Conservation (phyloP, 2,329 filamentous ascomycete genomes). For the Cordyceps pruinosa region DNA sequence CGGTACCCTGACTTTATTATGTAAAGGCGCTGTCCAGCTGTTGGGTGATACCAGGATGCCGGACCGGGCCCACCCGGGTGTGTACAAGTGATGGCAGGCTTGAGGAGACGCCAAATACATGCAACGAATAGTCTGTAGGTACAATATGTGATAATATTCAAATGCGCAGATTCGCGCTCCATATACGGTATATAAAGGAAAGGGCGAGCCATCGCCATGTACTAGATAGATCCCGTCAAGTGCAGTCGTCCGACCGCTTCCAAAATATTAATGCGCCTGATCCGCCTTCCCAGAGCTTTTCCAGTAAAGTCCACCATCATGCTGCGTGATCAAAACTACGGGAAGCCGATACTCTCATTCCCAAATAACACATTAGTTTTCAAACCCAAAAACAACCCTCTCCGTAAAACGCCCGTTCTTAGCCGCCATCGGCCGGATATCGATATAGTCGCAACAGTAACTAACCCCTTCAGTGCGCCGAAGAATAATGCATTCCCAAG, state of each 20-base stretch:
- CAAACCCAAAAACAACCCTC: background rate
- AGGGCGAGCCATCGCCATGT: background rate
- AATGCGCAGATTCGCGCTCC: background rate
- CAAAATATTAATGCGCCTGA: background rate
- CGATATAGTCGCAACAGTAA: background rate
- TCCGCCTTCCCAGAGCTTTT: background rate
- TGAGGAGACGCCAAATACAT: too few relatives aligned
- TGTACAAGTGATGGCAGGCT: background rate
- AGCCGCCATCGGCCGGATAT: background rate
- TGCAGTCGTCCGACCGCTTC: background rate
- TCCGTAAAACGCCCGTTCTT: background rate
- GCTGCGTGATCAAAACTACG: background rate
- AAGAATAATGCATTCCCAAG: background rate
- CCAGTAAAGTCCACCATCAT: background rate
- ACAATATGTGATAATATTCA: background rate
- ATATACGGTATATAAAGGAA: background rate
- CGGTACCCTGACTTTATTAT: slow-evolving; percentile 5
- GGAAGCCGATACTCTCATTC: background rate
- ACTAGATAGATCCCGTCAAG: background rate
- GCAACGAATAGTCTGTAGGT: background rate
- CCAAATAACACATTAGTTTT: background rate
- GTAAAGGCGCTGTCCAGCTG: background rate
- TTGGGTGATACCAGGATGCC: background rate
- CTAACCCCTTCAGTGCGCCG: background rate
- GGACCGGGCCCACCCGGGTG: background rate